phyloP scores from a whole-genome alignment of 495 filamentous ascomycete genomes.

The Lophium mytilinum region DNA sequence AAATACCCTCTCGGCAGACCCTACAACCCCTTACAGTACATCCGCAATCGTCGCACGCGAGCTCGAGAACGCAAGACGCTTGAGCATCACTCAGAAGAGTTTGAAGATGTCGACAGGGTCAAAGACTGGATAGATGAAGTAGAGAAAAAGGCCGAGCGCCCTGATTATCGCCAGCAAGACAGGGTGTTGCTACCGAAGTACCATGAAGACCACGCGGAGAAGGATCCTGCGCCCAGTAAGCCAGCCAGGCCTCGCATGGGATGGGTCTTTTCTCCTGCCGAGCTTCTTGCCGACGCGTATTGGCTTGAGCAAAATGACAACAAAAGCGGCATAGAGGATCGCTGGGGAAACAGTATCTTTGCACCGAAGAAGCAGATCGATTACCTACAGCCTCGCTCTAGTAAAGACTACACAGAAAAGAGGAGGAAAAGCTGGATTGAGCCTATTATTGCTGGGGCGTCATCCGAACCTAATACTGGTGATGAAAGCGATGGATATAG shows the following conservation, averaged over 20 bases:
- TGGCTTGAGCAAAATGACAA: slow-evolving; percentile 77
- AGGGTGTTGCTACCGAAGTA: slow-evolving; percentile 48
- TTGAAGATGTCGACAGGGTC: slow-evolving; percentile 61
- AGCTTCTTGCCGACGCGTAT: slow-evolving; percentile 74
- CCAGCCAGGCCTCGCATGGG: slow-evolving; percentile 55
- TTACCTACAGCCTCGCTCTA: slow-evolving; percentile 12
- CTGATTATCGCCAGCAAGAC: slow-evolving; percentile 38
- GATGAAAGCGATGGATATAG: slow-evolving; percentile 22
- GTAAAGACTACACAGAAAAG: slow-evolving; percentile 33
- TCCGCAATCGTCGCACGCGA: slow-evolving; percentile 75
- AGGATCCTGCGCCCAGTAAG: slow-evolving; percentile 2
- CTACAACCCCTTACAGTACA: slow-evolving; percentile 83
- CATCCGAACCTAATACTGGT: slow-evolving; percentile 10
- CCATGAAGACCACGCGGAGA: slow-evolving; percentile 22
- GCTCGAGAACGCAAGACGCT: slow-evolving; percentile 62
- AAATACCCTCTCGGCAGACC: slow-evolving; percentile 43
- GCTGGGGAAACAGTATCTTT: slow-evolving; percentile 62
- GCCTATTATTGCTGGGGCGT: slow-evolving; percentile 7
- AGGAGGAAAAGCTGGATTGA: slow-evolving; percentile 21
- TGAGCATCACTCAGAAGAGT: slow-evolving; percentile 64
- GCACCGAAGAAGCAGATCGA: slow-evolving; percentile 28
- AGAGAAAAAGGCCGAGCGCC: slow-evolving; percentile 39
- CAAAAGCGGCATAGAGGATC: slow-evolving; percentile 66
- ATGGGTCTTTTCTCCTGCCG: slow-evolving; percentile 69
- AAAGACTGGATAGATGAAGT: slow-evolving; percentile 67